Evolutionary conservation across 495 filamentous ascomycete species (phyloP), one percentile per base, ranked within the genome.

Genomic region (Hypoxylon fuscum): DNA sequence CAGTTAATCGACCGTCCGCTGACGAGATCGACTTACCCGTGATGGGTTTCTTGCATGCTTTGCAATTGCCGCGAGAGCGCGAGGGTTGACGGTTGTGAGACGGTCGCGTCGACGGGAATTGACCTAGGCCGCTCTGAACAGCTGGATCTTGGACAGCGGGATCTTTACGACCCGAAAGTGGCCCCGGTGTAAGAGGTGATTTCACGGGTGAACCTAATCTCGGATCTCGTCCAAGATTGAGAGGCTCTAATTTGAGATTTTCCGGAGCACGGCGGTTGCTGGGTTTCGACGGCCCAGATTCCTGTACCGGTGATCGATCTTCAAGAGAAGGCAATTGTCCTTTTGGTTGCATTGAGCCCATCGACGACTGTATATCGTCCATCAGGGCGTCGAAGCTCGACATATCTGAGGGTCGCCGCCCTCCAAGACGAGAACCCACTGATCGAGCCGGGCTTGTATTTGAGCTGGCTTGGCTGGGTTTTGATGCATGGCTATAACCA

Each of bases 1-100:
- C 95, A 1, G 93, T 96, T 3, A 98, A 82, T 40, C 94, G 89
- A 17, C 96, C 96, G 62, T 97, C 95, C 1, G 93, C 93, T 11
- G 91, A 95, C 22, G 93, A 95, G 42, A 98, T 86, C 0, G 93
- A 97, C 72, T 96, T 97, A 15, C 95, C 95, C 38, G 83, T 83
- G 68, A 98, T 98, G 6, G 78, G 74, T 53, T 88, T 81, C 22
- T 83, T 79, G 72, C 95, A 98, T 2, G 90, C 91, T 50, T 92
- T 88, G 74, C 95, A 98, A 43, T 83, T 86, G 6, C 92, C 91
- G 53, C 93, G 92, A 15, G 70, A 64, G 5, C 73, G 54, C 5
- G 60, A 66, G 5, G 50, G 52, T 57, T 72, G 66, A 27, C 59
- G 68, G 22, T 59, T 65, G 20, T 65, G 64, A n/a, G 59, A 68